Base-by-base conservation (phyloP, 805 yeast genomes). In the Kazachstania bromeliacearum region DNA sequence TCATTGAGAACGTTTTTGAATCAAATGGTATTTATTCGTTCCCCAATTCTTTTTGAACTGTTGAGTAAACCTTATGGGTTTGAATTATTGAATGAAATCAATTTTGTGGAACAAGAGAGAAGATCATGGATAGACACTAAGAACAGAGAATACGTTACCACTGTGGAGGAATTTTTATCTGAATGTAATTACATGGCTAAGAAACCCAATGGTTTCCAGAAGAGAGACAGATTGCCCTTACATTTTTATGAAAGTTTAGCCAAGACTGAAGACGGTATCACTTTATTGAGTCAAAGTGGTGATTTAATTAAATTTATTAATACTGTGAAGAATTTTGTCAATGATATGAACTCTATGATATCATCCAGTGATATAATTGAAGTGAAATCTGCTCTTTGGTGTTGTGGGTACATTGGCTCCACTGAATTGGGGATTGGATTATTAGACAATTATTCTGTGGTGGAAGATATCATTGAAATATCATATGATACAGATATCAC, bases 241-340 rank as follows among this genome's bases (percentile, higher is more conserved):
- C 88, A 84, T 51, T 83, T 89, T 47, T 85, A 84, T 57, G 83
- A 85, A 12, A 84, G 79, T 47, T 63, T 89, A 32, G 80, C 85
- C 1, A 73, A 79, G 36, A 85, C 96, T 0, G 80, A 73, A 39
- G 89, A 83, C 40, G 97, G 97, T 0, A 66, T 84, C 36, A 66
- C 67, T 18, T 61, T 79, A 33, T 66, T 89, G 32, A 66, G 71
- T 21, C 63, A 70, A 23, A 67, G 67, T 29, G 74, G 73, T 7
- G 68, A 66, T 35, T 46, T 75, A 33, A 63, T 66, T 10, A 58
- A 55, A 23, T 56, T 71, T 37, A 51, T 60, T 27, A 63, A 60
- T 28, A 44, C 44, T 12, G 51, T 65, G n/a, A 52, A 64, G 22
- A 46, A 43, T 16, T 64, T 62, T 45, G 47, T 59, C 0, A 34